Evolutionary conservation across 805 yeast species (phyloP).

Genomic region (Candida broadrunensis): DNA sequence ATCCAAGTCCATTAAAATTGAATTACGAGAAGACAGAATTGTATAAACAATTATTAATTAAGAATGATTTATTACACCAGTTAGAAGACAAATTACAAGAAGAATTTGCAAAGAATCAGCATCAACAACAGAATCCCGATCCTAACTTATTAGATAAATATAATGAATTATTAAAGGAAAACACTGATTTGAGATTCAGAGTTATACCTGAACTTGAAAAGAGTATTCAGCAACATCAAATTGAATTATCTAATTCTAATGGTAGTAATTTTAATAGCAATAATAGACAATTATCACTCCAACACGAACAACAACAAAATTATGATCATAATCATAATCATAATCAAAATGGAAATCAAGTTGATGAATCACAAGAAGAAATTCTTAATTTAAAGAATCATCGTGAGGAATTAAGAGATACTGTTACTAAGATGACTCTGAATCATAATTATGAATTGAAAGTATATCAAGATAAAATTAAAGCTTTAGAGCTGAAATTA

Average conservation of each 20-base stretch:
- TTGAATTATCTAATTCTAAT: slow-evolving; percentile 12
- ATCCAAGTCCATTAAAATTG: slow-evolving; percentile 54
- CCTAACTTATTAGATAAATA: slow-evolving; percentile 36
- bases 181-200: slow-evolving; percentile 38
- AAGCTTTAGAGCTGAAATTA: slow-evolving; percentile 27
- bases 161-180: slow-evolving; percentile 36
- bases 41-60: slow-evolving; percentile 42
- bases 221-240: slow-evolving; percentile 7
- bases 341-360: slow-evolving; percentile 1
- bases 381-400: slow-evolving; percentile 23
- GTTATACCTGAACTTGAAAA: slow-evolving; percentile 48
- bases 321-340: not conserved
- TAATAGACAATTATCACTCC: slow-evolving; percentile 7
- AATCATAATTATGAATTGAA: slow-evolving; percentile 35
- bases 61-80: slow-evolving; percentile 47
- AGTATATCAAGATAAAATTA: slow-evolving; percentile 32
- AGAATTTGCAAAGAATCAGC: slow-evolving; percentile 9
- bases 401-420: slow-evolving; percentile 41
- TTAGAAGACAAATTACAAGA: slow-evolving; percentile 45
- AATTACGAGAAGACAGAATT: slow-evolving; percentile 55
- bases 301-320: not conserved
- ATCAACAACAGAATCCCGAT: slow-evolving; percentile 18
- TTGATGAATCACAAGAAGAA: slow-evolving; percentile 14
- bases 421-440: slow-evolving; percentile 33
- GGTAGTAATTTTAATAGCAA: not conserved